Percentiles rank a stretch among this genome's conserved stretches.
Evolutionary conservation across 768 basidiomycete genomes (phyloP).

Genomic region (Cubamyces lactineus): DNA sequence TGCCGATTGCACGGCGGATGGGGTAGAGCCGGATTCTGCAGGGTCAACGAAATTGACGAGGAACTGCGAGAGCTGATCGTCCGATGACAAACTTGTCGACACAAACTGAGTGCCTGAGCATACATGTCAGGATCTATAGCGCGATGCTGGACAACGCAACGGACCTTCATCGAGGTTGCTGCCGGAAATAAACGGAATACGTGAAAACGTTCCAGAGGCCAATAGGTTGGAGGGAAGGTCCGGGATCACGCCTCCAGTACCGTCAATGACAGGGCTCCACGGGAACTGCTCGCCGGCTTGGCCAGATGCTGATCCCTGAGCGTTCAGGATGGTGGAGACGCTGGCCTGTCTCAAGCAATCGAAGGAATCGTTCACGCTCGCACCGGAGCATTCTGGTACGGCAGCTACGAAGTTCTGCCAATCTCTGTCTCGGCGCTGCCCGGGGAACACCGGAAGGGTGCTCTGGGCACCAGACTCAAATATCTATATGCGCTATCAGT

Average conservation of each 20-base stretch:
- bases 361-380: constrained; percentile 39
- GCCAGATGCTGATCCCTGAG: constrained; percentile 26
- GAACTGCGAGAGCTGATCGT: constrained; percentile 3
- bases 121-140: neutral
- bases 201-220: constrained; percentile 38
- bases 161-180: constrained; percentile 52
- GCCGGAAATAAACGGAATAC: constrained; percentile 50
- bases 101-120: constrained; percentile 42
- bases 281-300: constrained; percentile 35
- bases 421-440: constrained; percentile 37
- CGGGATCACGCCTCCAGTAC: constrained; percentile 42
- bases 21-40: neutral
- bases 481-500: constrained; percentile 36
- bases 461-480: constrained; percentile 46
- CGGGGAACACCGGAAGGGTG: constrained; percentile 34
- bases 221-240: constrained; percentile 43
- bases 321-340: constrained; percentile 21
- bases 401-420: constrained; percentile 46
- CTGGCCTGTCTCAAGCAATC: constrained; percentile 34
- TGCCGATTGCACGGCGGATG: neutral
- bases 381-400: constrained; percentile 40
- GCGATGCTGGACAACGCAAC: neutral
- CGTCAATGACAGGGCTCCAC: constrained; percentile 47
- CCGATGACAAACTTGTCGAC: constrained; percentile 24
- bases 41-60: constrained; percentile 11